phyloP scores from a whole-genome alignment of 345 rosid species.

The Hibiscus trionum region DNA sequence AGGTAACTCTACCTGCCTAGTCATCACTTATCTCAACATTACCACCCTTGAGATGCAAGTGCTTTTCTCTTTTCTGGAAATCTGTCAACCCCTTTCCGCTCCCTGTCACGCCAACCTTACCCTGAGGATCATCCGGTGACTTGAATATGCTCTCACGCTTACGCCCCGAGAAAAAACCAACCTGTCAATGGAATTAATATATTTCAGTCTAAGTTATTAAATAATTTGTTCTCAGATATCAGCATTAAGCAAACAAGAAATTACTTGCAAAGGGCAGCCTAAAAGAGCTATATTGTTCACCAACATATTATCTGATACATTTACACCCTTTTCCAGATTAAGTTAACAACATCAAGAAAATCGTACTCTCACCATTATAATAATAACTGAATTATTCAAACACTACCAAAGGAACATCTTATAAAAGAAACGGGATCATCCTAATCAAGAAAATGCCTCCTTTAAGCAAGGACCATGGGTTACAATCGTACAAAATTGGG shows the following conservation, averaged over 20 bases:
- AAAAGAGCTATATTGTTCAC: not conserved
- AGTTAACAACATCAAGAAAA: not conserved
- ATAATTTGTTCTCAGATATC: not conserved
- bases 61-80: constrained; percentile 94
- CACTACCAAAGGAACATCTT: not conserved
- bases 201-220: not conserved
- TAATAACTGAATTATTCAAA: not conserved
- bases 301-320: not conserved
- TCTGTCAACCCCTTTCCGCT: constrained; percentile 98
- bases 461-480: not conserved
- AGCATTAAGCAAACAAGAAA: not conserved
- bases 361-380: not conserved
- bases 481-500: not conserved
- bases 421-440: not conserved
- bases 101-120: constrained; percentile 96
- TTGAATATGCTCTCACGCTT: constrained; percentile 95
- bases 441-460: not conserved
- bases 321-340: not conserved
- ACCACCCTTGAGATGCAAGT: constrained; percentile 90
- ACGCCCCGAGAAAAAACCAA: constrained; percentile 96
- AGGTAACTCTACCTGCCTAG: constrained; percentile 11
- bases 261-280: not conserved
- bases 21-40: constrained; percentile 57
- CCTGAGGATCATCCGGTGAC: constrained; percentile 87
- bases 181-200: constrained; percentile 25